Evolutionary conservation across 2,329 filamentous ascomycete species (phyloP).

Genomic region (Incumbomyces delicatus): DNA sequence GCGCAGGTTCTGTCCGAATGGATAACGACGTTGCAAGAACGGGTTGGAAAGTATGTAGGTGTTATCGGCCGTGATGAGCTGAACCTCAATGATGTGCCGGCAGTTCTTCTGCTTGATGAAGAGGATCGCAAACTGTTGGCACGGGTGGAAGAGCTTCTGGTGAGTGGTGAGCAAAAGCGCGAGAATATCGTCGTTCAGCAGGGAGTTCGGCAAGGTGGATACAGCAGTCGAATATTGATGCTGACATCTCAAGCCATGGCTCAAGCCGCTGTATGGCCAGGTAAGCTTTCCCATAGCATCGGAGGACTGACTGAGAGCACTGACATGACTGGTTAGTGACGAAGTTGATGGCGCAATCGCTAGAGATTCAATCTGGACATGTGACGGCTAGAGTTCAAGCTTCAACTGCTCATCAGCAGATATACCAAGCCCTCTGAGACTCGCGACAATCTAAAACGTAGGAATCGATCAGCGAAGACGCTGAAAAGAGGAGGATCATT

Average conservation of each 20-base stretch:
- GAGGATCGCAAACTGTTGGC: slow-evolving; percentile 78
- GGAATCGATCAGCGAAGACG: too few relatives aligned
- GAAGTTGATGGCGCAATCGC: slow-evolving; percentile 57
- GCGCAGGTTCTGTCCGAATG: slow-evolving; percentile 90
- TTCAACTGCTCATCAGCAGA: slow-evolving; percentile 23
- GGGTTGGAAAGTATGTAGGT: slow-evolving; percentile 80
- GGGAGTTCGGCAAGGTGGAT: slow-evolving; percentile 53
- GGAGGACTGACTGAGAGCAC: slow-evolving; percentile 4
- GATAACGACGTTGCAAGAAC: slow-evolving; percentile 85
- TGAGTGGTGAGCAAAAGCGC: slow-evolving; percentile 64
- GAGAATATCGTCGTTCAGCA: slow-evolving; percentile 13
- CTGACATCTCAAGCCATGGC: slow-evolving; percentile 80
- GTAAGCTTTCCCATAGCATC: slow-evolving; percentile 40
- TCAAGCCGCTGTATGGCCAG: slow-evolving; percentile 85
- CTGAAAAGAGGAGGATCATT: too few relatives aligned
- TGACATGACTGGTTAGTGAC: slow-evolving; percentile 43
- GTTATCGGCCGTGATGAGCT: slow-evolving; percentile 75
- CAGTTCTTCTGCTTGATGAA: slow-evolving; percentile 81
- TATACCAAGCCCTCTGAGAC: background rate
- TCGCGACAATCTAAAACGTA: background rate
- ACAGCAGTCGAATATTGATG: slow-evolving; percentile 73
- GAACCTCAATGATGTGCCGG: slow-evolving; percentile 69
- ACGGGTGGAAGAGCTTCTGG: slow-evolving; percentile 72
- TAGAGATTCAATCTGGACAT: slow-evolving; percentile 54
- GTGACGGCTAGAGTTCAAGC: slow-evolving; percentile 52